phyloP scores from a whole-genome alignment of 176 grass and related monocot species.

The Dendrocalamus sinicus region DNA sequence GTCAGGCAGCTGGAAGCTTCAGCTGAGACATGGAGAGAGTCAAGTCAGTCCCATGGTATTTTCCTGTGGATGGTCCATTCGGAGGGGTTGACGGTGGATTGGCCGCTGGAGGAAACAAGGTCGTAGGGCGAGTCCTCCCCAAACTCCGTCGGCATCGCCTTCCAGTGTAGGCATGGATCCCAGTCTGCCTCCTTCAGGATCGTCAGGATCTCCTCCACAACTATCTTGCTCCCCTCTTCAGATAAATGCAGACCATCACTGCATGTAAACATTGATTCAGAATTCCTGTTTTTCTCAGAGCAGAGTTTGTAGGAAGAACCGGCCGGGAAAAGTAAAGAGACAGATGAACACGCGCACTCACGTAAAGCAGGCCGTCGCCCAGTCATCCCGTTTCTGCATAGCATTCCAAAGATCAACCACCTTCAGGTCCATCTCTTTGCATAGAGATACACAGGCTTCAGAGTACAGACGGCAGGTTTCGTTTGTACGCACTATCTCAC shows the following conservation, averaged over 20 bases:
- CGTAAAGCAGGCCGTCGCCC: constrained; percentile 74
- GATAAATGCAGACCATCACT: constrained; percentile 68
- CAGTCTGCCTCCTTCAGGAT: constrained; percentile 83
- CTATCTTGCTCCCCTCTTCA: constrained; percentile 44
- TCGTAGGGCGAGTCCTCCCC: constrained; percentile 76
- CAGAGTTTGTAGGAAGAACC: too few species aligned
- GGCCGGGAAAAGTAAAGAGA: background rate
- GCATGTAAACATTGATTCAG: too few species aligned
- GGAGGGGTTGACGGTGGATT: constrained; percentile 66
- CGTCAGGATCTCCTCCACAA: constrained; percentile 37
- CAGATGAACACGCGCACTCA: constrained; percentile 34
- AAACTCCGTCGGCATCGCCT: constrained; percentile 71
- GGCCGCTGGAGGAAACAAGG: constrained; percentile 65
- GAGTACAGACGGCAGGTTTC: constrained; percentile 69
- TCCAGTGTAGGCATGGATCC: constrained; percentile 84
- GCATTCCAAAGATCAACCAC: constrained; percentile 79
- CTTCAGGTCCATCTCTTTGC: constrained; percentile 81
- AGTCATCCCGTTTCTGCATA: constrained; percentile 66
- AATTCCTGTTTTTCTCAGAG: too few species aligned
- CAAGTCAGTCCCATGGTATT: constrained; percentile 65
- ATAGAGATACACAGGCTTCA: constrained; percentile 69
- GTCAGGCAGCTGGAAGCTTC: too few species aligned
- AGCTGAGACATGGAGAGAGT: too few species aligned
- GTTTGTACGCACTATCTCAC: constrained; percentile 72
- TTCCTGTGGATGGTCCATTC: constrained; percentile 43